These are phyloP conservation scores for Wickerhamomyces mucosus DNA, from an alignment of 805 yeast species.

Conservation along the genomic window DNA sequence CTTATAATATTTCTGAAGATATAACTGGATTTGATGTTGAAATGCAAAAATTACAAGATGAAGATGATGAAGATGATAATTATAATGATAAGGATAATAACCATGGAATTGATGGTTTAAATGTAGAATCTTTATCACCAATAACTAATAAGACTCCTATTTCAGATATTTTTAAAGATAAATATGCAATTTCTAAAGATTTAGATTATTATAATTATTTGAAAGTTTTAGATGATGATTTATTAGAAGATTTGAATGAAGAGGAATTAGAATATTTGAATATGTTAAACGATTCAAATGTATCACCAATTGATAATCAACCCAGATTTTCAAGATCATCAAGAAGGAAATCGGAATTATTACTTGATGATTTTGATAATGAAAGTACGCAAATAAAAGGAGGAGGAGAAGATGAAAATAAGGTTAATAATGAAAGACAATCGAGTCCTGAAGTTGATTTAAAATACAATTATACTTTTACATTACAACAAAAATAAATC, in stretches of 20 bases:
- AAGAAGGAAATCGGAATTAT: too few relatives aligned
- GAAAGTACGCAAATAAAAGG: not conserved
- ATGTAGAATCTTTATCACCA: too few relatives aligned
- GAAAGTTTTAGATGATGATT: slow-evolving; percentile 3
- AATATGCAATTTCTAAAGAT: slow-evolving; percentile 2
- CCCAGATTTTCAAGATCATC: too few relatives aligned
- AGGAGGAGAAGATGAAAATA: not conserved
- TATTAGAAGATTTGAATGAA: slow-evolving; percentile 15
- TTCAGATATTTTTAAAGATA: slow-evolving; percentile 14
- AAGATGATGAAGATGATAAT: slow-evolving; percentile 4
- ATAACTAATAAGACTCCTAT: too few relatives aligned
- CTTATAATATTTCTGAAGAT: not conserved
- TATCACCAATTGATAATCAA: too few relatives aligned
- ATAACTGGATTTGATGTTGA: slow-evolving; percentile 17
- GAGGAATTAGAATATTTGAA: slow-evolving; percentile 17
- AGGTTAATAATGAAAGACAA: too few relatives aligned
- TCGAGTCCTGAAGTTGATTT: too few relatives aligned
- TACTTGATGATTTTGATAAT: not conserved
- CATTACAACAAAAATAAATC: too few relatives aligned
- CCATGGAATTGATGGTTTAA: too few relatives aligned
- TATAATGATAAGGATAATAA: too few relatives aligned
- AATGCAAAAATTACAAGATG: slow-evolving; percentile 13
- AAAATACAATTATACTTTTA: too few relatives aligned
- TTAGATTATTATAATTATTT: slow-evolving; percentile 2
- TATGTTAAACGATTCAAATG: slow-evolving; percentile 14